Conservation (phyloP, 208 protist species). For the Herpetomonas muscarum region DNA sequence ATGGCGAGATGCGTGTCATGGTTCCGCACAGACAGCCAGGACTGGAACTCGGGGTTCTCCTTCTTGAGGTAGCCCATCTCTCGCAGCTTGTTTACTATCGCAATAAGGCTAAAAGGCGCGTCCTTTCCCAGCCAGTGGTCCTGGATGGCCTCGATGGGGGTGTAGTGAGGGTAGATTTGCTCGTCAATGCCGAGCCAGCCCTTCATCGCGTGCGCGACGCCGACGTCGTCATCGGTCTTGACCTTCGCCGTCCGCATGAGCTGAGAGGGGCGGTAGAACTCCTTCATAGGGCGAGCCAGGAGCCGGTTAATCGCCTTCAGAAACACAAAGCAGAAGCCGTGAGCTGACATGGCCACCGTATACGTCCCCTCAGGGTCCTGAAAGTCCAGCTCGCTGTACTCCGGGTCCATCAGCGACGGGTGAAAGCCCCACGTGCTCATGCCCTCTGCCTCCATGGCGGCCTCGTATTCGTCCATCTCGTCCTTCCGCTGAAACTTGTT, state of each 20-base stretch:
- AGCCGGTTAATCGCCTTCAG: conserved; percentile 68
- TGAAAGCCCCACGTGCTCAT: conserved; percentile 89
- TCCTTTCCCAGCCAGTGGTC: conserved; percentile 88
- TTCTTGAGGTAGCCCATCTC: conserved; percentile 87
- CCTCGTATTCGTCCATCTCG: conserved; percentile 76
- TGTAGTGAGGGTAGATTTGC: conserved; percentile 83
- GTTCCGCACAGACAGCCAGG: conserved; percentile 74
- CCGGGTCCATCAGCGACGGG: conserved; percentile 75
- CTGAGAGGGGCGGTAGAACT: conserved; percentile 87
- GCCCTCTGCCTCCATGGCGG: conserved; percentile 53
- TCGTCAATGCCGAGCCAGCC: conserved; percentile 87
- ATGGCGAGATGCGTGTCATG: conserved; percentile 77
- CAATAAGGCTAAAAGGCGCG: conserved; percentile 75
- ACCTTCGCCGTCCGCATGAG: conserved; percentile 75
- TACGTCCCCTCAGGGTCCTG: conserved; percentile 83
- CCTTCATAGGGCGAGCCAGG: conserved; percentile 67
- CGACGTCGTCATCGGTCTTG: conserved; percentile 63
- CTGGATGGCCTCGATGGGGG: conserved; percentile 85
- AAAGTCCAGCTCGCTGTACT: conserved; percentile 78
- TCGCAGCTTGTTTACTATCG: conserved; percentile 86
- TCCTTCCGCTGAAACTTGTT: conserved; percentile 77
- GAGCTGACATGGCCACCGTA: conserved; percentile 68
- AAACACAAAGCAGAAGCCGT: conserved; percentile 74
- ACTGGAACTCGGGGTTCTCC: conserved; percentile 87
- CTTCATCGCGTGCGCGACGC: conserved; percentile 74